Conservation (phyloP, 1,284 basidiomycete species). For the Microbotryum violaceum region DNA sequence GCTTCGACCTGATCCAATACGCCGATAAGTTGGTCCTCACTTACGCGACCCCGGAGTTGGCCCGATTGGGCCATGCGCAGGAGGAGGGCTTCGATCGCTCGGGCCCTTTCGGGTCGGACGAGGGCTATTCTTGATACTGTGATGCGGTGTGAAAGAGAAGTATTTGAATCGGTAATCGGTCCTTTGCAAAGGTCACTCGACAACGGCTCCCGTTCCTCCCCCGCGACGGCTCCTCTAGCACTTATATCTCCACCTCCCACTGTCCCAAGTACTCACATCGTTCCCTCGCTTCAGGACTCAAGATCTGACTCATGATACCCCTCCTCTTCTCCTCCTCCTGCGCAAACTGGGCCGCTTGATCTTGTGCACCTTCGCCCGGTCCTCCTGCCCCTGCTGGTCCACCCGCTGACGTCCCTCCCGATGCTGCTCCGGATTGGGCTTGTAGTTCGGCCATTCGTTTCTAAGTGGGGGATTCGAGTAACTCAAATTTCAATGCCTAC, state of each 20-base stretch:
- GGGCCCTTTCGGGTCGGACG: slow-evolving; percentile 79
- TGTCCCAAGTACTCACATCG: slow-evolving; percentile 57
- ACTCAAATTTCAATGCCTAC: no score
- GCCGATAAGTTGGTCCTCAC: slow-evolving; percentile 81
- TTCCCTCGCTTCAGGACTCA: slow-evolving; percentile 80
- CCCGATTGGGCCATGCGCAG: slow-evolving; percentile 85
- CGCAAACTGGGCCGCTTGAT: slow-evolving; percentile 34
- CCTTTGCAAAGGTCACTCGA: no score
- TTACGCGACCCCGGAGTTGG: slow-evolving; percentile 77
- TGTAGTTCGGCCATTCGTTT: slow-evolving; percentile 35
- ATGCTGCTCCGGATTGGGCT: not conserved
- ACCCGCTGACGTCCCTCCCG: not conserved
- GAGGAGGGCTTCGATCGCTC: slow-evolving; percentile 77
- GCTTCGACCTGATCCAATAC: slow-evolving; percentile 75
- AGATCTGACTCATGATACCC: slow-evolving; percentile 70
- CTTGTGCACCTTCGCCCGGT: slow-evolving; percentile 32
- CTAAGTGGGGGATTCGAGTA: slow-evolving; percentile 5
- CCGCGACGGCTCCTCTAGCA: no score
- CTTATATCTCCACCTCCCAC: not conserved
- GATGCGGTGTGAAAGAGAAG: not conserved
- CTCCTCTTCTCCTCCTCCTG: slow-evolving; percentile 48
- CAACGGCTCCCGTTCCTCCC: no score
- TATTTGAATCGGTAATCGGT: no score
- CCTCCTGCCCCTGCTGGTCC: slow-evolving; percentile 47
- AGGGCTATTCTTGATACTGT: slow-evolving; percentile 83